A percentile compares a stretch with the other conserved stretches of the same genome.
These are phyloP conservation scores for Leishmania guyanensis DNA, from an alignment of 208 protist species.

Conservation along the genomic window DNA sequence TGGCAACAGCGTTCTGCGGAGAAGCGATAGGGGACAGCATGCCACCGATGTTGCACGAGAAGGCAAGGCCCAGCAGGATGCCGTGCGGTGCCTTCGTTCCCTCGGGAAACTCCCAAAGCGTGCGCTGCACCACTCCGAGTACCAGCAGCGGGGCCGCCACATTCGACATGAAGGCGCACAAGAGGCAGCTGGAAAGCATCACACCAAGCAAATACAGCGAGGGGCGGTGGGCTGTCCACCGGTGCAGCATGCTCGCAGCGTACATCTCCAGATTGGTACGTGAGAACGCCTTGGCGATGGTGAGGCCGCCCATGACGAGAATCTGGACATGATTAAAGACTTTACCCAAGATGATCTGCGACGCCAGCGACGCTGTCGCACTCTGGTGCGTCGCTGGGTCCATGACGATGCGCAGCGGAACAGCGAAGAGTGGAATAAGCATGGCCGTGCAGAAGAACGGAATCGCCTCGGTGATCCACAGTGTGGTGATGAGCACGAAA, in stretches of 20 bases:
- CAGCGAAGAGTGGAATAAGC: conserved; percentile 89
- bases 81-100: conserved; percentile 80
- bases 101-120: conserved; percentile 88
- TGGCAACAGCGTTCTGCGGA: conserved; percentile 94
- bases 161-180: conserved; percentile 93
- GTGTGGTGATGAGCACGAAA: conserved; percentile 79
- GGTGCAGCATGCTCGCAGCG: conserved; percentile 75
- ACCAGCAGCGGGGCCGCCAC: conserved; percentile 90
- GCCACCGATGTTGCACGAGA: conserved; percentile 94
- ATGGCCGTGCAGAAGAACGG: conserved; percentile 93
- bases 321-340: conserved; percentile 92
- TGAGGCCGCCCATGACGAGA: conserved; percentile 92
- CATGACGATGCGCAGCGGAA: conserved; percentile 78
- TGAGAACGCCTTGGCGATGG: conserved; percentile 87
- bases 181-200: conserved; percentile 84
- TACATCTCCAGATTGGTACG: conserved; percentile 89
- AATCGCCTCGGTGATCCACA: conserved; percentile 94
- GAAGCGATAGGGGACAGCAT: conserved; percentile 95
- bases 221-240: conserved; percentile 77
- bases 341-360: conserved; percentile 79
- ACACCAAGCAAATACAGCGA: conserved; percentile 85
- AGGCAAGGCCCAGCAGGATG: conserved; percentile 92
- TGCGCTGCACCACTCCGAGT: conserved; percentile 85
- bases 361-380: conserved; percentile 63
- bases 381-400: conserved; percentile 57